A percentile compares a stretch with the other conserved stretches of the same genome.
phyloP scores from a whole-genome alignment of 345 rosid species.

The Eucalyptus dawsonii region DNA sequence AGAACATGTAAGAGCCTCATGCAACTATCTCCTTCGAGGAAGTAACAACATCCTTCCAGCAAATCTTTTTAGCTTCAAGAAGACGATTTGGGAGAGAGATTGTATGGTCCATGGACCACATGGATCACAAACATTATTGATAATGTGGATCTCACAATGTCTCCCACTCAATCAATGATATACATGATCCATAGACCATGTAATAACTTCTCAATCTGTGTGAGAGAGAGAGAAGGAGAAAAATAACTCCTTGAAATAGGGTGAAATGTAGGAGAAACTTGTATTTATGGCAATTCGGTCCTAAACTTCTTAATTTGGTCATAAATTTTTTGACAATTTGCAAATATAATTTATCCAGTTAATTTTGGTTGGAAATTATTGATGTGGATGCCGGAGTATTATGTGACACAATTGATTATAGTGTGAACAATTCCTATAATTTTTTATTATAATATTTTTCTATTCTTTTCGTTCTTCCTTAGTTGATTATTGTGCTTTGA shows the following conservation, averaged over 20 bases:
- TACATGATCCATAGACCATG: not conserved
- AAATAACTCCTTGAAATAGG: not conserved
- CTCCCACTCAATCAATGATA: not conserved
- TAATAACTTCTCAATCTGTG: not conserved
- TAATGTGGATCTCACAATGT: not conserved
- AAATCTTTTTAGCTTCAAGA: not conserved
- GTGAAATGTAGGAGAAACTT: not conserved
- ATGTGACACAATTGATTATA: rapidly evolving
- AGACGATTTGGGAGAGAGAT: not conserved
- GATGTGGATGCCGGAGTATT: rapidly evolving
- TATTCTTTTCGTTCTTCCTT: no score
- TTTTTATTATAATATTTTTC: no score
- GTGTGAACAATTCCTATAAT: no score
- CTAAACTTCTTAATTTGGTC: no score
- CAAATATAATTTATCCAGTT: rapidly evolving
- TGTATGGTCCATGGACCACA: not conserved
- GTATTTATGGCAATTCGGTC: no score
- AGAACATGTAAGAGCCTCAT: not conserved
- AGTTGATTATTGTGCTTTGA: no score
- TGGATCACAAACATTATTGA: not conserved
- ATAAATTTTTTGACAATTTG: not conserved
- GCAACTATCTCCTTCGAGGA: not conserved
- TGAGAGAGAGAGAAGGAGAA: not conserved
- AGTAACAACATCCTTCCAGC: not conserved
- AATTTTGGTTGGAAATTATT: no score